Evolutionary conservation across 106 monocot species (phyloP).

Genomic region (Triglochin maritima): DNA sequence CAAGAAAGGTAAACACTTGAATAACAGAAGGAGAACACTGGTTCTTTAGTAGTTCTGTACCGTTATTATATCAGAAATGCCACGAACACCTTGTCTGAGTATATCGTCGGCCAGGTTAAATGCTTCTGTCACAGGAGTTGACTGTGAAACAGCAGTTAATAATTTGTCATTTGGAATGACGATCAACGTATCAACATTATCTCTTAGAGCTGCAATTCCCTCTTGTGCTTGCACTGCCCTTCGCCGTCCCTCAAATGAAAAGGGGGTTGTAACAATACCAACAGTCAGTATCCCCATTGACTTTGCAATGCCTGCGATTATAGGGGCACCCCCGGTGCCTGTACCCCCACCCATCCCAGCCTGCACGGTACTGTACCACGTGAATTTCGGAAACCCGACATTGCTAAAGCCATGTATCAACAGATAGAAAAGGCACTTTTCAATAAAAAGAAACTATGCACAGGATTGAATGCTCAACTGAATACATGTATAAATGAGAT

Average conservation of each 20-base stretch:
- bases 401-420: neutral
- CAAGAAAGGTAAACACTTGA: too few relatives aligned
- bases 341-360: conserved; percentile 92
- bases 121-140: conserved; percentile 87
- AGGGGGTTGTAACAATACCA: conserved; percentile 81
- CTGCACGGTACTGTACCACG: conserved; percentile 19
- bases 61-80: conserved; percentile 87
- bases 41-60: conserved; percentile 12
- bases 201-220: conserved; percentile 72
- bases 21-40: neutral
- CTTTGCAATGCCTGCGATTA: conserved; percentile 75
- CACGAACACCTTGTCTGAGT: conserved; percentile 82
- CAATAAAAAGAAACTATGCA: too few relatives aligned
- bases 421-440: neutral
- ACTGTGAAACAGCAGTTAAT: conserved; percentile 76
- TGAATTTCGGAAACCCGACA: neutral
- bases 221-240: conserved; percentile 82
- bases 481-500: too few relatives aligned
- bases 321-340: conserved; percentile 77
- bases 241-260: conserved; percentile 77
- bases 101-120: conserved; percentile 95
- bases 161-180: conserved; percentile 94
- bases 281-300: conserved; percentile 87
- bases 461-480: too few relatives aligned
- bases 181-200: conserved; percentile 81